A percentile compares a stretch with the other conserved stretches of the same genome.
phyloP scores from a whole-genome alignment of 371 early-diverging fungal genomes.

The Mucor lusitanicus region DNA sequence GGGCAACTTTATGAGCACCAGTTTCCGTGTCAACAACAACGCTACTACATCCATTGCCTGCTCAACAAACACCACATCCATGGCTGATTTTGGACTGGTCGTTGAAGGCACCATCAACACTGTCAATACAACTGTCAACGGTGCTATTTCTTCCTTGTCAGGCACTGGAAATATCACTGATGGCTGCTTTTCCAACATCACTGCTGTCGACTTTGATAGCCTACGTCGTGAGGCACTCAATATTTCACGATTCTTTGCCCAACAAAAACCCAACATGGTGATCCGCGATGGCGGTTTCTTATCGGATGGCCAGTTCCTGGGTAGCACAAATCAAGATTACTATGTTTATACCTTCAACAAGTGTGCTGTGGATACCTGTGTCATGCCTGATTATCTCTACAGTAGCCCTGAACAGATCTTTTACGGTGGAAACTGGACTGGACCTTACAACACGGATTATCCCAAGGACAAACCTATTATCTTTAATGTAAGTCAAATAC shows the following conservation, averaged over 20 bases:
- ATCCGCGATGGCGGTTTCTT: constrained; percentile 14
- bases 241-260: constrained; percentile 10
- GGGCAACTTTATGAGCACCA: constrained; percentile 1
- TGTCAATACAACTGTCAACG: constrained; percentile 3
- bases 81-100: neutral
- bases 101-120: neutral
- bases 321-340: neutral
- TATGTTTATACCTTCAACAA: constrained; percentile 8
- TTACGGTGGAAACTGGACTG: constrained; percentile 15
- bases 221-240: neutral
- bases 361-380: neutral
- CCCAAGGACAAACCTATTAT: constrained; percentile 8
- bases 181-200: neutral
- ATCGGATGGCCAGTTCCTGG: constrained; percentile 11
- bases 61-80: neutral
- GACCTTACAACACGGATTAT: constrained; percentile 9
- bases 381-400: constrained; percentile 13
- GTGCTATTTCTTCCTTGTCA: neutral
- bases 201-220: constrained; percentile 5
- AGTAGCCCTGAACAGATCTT: constrained; percentile 11
- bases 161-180: neutral
- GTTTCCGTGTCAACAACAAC: neutral
- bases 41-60: neutral
- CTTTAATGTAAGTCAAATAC: constrained; percentile 5
- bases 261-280: constrained; percentile 10